These are phyloP conservation scores for Asterophora lycoperdoides DNA, from an alignment of 768 basidiomycete genomes.

Conservation along the genomic window DNA sequence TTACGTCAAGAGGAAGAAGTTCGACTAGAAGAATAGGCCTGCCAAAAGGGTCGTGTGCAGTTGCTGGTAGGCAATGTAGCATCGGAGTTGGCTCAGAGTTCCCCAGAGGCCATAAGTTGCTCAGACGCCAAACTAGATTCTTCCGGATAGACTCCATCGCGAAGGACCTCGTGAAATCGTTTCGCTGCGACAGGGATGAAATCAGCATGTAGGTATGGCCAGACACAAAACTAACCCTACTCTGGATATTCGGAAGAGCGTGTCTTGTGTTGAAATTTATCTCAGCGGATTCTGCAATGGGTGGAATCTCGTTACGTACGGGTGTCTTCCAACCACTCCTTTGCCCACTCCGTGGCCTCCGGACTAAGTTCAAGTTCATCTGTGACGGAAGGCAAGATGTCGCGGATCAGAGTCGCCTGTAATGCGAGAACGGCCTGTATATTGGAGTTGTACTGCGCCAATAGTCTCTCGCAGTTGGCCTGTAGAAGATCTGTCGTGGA, in stretches of 20 bases:
- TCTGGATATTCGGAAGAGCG: conserved; percentile 58
- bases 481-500: conserved; percentile 35
- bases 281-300: conserved; percentile 8
- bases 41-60: conserved; percentile 55
- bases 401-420: conserved; percentile 47
- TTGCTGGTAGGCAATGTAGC: conserved; percentile 52
- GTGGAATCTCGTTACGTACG: conserved; percentile 37
- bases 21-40: conserved; percentile 61
- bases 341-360: conserved; percentile 46
- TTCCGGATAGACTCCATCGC: conserved; percentile 55
- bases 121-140: conserved; percentile 55
- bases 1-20: conserved; percentile 37
- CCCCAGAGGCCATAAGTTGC: conserved; percentile 35
- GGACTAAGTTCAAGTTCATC: conserved; percentile 53
- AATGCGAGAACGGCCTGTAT: conserved; percentile 41
- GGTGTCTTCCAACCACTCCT: conserved; percentile 62
- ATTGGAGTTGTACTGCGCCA: conserved; percentile 47
- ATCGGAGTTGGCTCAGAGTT: conserved; percentile 28
- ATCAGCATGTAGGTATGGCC: conserved; percentile 8
- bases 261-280: conserved; percentile 30
- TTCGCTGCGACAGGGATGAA: conserved; percentile 41
- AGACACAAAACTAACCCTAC: conserved; percentile 35
- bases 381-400: conserved; percentile 55
- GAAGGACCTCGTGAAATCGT: conserved; percentile 61
- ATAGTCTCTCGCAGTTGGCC: conserved; percentile 43